Conservation (phyloP, 495 filamentous ascomycete genomes). For the Hypoxylon lenormandii region DNA sequence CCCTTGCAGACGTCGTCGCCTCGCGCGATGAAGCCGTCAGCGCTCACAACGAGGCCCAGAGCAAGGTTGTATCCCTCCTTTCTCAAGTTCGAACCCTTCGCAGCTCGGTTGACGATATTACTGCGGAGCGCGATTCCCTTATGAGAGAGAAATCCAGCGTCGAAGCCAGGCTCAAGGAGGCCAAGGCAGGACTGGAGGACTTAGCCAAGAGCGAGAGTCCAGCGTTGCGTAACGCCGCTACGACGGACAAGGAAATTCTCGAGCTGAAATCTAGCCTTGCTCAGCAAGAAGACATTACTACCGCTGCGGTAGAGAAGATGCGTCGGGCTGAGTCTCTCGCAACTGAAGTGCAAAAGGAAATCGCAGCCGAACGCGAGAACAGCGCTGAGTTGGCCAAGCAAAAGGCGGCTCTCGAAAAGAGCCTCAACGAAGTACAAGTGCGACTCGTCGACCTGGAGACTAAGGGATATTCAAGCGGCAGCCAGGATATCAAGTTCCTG, state of each 20-base stretch:
- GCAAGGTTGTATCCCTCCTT: conserved; percentile 87
- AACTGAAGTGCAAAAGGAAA: conserved; percentile 92
- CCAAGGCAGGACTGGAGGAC: conserved; percentile 90
- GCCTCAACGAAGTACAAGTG: conserved; percentile 89
- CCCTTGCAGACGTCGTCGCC: conserved; percentile 85
- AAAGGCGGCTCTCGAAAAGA: conserved; percentile 89
- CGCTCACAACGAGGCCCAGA: conserved; percentile 94
- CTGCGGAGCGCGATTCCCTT: conserved; percentile 84
- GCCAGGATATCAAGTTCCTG: conserved; percentile 94
- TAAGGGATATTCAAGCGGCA: conserved; percentile 92
- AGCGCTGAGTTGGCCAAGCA: conserved; percentile 89
- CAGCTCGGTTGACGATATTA: conserved; percentile 84
- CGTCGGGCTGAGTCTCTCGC: conserved; percentile 90
- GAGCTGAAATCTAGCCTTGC: conserved; percentile 90
- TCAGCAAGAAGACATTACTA: conserved; percentile 91
- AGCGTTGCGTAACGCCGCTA: conserved; percentile 89
- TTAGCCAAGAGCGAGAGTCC: conserved; percentile 87
- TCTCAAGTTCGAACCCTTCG: conserved; percentile 91
- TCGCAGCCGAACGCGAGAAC: conserved; percentile 86
- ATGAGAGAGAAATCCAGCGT: conserved; percentile 90
- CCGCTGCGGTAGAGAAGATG: conserved; percentile 97
- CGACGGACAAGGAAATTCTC: conserved; percentile 87
- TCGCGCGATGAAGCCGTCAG: conserved; percentile 91
- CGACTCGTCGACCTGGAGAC: conserved; percentile 93
- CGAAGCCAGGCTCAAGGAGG: conserved; percentile 87